Evolutionary conservation across 2,329 filamentous ascomycete genomes (phyloP).

Genomic region (Penicillium oxalicum): DNA sequence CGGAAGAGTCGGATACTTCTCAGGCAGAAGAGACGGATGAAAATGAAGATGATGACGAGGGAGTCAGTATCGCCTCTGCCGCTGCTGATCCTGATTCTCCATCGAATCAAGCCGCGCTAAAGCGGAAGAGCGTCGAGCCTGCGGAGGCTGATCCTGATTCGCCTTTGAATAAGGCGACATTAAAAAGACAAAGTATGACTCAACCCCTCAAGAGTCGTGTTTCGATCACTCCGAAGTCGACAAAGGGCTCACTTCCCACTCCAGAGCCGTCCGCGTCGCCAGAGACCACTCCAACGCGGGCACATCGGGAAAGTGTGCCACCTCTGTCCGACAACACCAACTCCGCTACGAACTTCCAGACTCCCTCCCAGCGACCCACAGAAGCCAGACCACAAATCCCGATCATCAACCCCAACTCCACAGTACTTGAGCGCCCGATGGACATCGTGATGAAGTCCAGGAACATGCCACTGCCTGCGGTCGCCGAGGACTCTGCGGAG

Average conservation of each 20-base stretch:
- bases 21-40: conserved; percentile 50
- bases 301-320: conserved; percentile 43
- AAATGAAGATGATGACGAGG: conserved; percentile 34
- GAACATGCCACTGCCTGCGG: conserved; percentile 55
- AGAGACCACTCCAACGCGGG: conserved; percentile 34
- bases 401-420: conserved; percentile 69
- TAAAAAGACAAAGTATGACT: conserved; percentile 62
- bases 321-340: conserved; percentile 70
- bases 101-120: conserved; percentile 43
- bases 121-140: conserved; percentile 28
- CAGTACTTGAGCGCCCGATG: conserved; percentile 80
- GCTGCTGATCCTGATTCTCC: conserved; percentile 48
- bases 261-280: conserved; percentile 51
- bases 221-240: conserved; percentile 36
- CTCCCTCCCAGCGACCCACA: conserved; percentile 39
- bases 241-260: conserved; percentile 41
- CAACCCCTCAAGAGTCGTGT: conserved; percentile 37
- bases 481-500: conserved; percentile 63
- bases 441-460: conserved; percentile 88
- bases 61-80: conserved; percentile 25
- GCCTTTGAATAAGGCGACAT: conserved; percentile 53
- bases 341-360: conserved; percentile 56
- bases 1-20: conserved; percentile 52
- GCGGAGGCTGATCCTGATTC: conserved; percentile 46
- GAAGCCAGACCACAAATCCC: conserved; percentile 47